Evolutionary conservation across 257 asterid genomes (phyloP), one percentile per base, ranked within the genome.

Genomic region (Solanum rostratum): DNA sequence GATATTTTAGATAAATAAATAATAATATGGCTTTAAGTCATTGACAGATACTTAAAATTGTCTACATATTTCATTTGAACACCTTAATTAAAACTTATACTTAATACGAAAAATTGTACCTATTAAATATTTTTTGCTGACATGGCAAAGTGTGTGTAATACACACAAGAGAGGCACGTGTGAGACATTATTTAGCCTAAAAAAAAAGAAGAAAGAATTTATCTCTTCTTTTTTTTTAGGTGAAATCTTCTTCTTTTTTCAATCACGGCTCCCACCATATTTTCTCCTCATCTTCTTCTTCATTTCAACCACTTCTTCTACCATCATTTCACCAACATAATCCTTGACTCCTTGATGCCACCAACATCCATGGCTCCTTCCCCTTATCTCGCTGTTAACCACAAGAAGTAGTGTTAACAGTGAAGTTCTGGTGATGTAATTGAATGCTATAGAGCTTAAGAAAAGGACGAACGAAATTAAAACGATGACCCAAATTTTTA

Each of bases 401-500:
- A 30, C 99, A 0, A 96, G 92, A 7, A 96, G 86, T 65, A 90
- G 73, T 3, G 97, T 92, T 9, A 94, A 89, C 3, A 94, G 84
- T 0, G 99, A 93, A 0, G 95, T 96, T 63, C 99, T 98, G 80
- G 98, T 92, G 82, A 96, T 95, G 92, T 71, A 96, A 46, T 93
- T 95, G 4, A 97, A 98, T 3, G 98, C 97, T 15, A 96, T 84
- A 2, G 98, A 90, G 86, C 97, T 92, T 45, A 96, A 15, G 81
- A 95, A 95, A 0, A 96, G 93, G 0, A 96, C 97, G 81, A 96
- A 92, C 0, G 98, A 95, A 57, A 93, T 93, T 5, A 94, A 83
- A 2, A 96, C 81, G 13, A 93, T 93, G 10, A 93, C 87, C 99
- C 99, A 95, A 19, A 95, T 95, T 1, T 92, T 95, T 5, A 96